phyloP scores from a whole-genome alignment of 345 rosid species.

The Rhodamnia rubescens region DNA sequence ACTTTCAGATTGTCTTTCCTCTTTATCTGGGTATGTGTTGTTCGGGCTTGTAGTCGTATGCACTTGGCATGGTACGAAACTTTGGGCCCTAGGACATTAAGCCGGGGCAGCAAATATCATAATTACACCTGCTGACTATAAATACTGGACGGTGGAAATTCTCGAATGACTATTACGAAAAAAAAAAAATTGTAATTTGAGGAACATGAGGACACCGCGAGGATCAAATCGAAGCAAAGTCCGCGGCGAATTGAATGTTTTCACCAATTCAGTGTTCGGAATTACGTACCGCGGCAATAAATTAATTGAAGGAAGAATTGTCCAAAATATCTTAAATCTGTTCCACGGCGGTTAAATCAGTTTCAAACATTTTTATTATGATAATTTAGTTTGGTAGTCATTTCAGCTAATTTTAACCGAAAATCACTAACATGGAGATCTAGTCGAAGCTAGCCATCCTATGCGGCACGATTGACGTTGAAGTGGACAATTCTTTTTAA shows the following conservation, averaged over 20 bases:
- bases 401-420: too few species aligned
- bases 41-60: neutral
- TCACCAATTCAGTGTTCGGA: neutral
- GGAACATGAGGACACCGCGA: neutral
- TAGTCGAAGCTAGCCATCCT: too few species aligned
- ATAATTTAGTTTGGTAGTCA: too few species aligned
- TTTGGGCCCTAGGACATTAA: neutral
- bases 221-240: neutral
- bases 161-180: neutral
- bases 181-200: neutral
- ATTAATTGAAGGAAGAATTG: neutral
- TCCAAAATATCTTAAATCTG: too few species aligned
- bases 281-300: neutral
- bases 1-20: neutral
- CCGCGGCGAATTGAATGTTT: neutral
- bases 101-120: neutral
- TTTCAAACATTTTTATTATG: too few species aligned
- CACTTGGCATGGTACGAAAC: neutral
- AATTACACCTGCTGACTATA: neutral
- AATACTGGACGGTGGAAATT: neutral
- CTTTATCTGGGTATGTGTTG: neutral
- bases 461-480: rapidly evolving
- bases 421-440: too few species aligned
- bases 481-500: too few species aligned
- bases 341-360: too few species aligned